These are phyloP conservation scores for Oidiodendron maius DNA, from an alignment of 495 filamentous ascomycete species.

Conservation along the genomic window DNA sequence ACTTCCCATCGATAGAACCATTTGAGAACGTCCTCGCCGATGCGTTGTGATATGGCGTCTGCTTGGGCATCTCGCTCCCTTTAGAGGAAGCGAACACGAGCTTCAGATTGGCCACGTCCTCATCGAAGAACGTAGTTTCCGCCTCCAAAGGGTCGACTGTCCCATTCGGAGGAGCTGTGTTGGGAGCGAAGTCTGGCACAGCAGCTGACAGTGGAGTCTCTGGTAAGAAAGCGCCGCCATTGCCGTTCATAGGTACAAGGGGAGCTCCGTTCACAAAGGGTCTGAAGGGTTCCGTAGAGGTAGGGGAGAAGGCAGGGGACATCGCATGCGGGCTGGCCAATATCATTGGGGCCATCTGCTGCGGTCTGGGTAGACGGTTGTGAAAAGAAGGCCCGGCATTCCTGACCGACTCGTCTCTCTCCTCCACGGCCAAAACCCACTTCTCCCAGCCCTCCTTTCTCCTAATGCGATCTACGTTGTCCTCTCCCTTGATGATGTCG, in stretches of 20 bases:
- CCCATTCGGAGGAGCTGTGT: conserved; percentile 33
- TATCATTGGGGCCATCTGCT: conserved; percentile 19
- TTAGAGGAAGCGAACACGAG: conserved; percentile 18
- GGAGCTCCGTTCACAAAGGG: conserved; percentile 32
- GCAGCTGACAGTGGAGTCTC: conserved; percentile 64
- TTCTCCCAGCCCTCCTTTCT: conserved; percentile 69
- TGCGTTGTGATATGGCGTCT: conserved; percentile 30
- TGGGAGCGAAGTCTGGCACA: conserved; percentile 72
- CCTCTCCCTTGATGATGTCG: conserved; percentile 62
- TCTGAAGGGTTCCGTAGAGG: conserved; percentile 22
- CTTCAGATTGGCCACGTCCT: conserved; percentile 45
- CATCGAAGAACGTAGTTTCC: conserved; percentile 45
- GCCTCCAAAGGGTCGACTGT: conserved; percentile 36
- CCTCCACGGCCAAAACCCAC: conserved; percentile 57
- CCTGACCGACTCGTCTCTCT: conserved; percentile 33
- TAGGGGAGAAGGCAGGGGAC: conserved; percentile 29
- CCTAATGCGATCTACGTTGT: conserved; percentile 77
- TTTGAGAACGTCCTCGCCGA: conserved; percentile 46
- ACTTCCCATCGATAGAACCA: conserved; percentile 48
- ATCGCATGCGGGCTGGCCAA: conserved; percentile 25
- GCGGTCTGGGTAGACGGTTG: conserved; percentile 4
- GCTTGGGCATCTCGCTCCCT: conserved; percentile 12
- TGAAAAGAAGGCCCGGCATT: conserved; percentile 32
- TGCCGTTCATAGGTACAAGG: conserved; percentile 31
- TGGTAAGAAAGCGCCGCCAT: conserved; percentile 33